These are phyloP conservation scores for Turritis glabra DNA, from an alignment of 345 rosid species.

Conservation along the genomic window DNA sequence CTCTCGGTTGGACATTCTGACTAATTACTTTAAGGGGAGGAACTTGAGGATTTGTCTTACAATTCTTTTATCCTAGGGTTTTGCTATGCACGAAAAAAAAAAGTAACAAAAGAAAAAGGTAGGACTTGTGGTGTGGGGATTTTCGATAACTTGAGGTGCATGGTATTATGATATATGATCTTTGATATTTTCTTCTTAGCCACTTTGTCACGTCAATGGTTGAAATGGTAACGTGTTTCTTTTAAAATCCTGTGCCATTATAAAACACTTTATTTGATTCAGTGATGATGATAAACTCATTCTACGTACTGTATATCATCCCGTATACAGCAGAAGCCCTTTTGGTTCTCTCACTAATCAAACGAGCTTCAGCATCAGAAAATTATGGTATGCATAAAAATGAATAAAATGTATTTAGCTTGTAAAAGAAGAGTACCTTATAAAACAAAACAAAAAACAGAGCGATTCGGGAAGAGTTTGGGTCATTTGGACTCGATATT, in stretches of 20 bases:
- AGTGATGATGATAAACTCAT: not conserved
- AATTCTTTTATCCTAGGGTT: not conserved
- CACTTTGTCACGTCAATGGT: too few species aligned
- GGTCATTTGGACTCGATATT: too few species aligned
- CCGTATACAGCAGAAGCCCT: not conserved
- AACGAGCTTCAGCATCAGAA: not conserved
- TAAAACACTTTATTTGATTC: not conserved
- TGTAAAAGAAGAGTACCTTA: too few species aligned
- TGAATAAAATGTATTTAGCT: too few species aligned
- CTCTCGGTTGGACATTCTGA: not conserved
- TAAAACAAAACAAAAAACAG: too few species aligned
- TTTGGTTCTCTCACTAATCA: not conserved
- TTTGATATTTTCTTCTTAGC: not conserved
- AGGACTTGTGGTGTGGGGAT: slow-evolving; percentile 5
- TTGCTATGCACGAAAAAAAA: slow-evolving; percentile 14
- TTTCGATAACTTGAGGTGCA: not conserved
- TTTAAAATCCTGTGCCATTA: not conserved
- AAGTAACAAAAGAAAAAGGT: not conserved
- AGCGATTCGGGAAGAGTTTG: too few species aligned
- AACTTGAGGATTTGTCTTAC: not conserved
- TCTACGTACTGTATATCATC: not conserved
- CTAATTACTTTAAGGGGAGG: not conserved
- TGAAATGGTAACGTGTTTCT: not conserved
- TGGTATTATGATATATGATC: not conserved
- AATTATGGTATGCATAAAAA: too few species aligned